phyloP scores from a whole-genome alignment of 192 early-diverging fungal species.

The Linnemannia elongata region DNA sequence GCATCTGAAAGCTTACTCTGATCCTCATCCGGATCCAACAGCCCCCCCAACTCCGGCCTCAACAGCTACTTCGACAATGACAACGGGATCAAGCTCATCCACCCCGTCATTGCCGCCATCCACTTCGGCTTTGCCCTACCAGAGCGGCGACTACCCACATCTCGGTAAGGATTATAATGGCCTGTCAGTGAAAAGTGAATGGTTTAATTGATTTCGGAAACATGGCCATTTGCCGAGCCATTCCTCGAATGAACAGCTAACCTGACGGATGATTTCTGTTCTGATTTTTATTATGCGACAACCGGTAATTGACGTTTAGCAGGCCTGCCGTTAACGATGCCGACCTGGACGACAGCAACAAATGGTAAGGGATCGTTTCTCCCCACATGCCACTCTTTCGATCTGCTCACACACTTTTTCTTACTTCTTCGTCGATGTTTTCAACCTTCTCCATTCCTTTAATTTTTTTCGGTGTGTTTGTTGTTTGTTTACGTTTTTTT shows the following conservation, averaged over 20 bases:
- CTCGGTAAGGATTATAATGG: neutral
- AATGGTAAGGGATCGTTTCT: conserved; percentile 21
- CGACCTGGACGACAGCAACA: conserved; percentile 21
- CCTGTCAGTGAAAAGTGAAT: neutral
- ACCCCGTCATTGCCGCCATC: conserved; percentile 12
- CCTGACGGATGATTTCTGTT: neutral
- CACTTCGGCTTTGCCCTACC: conserved; percentile 21
- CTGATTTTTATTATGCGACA: neutral
- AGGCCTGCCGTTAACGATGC: conserved; percentile 21
- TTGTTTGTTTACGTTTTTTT: neutral
- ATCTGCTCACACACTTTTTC: neutral
- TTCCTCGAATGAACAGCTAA: neutral
- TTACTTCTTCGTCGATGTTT: neutral
- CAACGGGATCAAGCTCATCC: conserved; percentile 14
- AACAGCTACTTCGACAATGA: conserved; percentile 12
- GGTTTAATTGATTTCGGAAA: neutral
- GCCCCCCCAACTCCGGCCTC: conserved; percentile 8
- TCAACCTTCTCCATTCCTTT: neutral
- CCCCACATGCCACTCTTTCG: neutral
- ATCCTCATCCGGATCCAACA: conserved; percentile 25
- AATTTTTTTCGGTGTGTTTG: neutral
- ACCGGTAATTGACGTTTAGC: neutral
- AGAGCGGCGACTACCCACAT: conserved; percentile 18
- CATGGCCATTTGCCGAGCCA: neutral
- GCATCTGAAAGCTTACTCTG: conserved; percentile 20